Conservation (phyloP, 257 asterid genomes). For the Petunia axillaris region DNA sequence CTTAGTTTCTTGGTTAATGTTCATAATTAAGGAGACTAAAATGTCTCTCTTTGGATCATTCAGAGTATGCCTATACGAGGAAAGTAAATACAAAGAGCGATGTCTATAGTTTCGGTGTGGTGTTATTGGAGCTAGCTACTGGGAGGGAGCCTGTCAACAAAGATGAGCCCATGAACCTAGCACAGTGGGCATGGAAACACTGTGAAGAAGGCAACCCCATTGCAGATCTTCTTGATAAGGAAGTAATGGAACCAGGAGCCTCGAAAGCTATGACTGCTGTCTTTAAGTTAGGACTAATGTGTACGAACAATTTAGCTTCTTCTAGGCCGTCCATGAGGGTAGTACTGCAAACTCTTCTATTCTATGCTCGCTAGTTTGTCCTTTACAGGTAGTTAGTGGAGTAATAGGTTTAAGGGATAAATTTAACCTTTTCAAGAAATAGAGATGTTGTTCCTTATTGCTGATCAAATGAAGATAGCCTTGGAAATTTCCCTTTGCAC, state of each 20-base stretch:
- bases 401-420: too few relatives aligned
- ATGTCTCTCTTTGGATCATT: background rate
- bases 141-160: constrained; percentile 39
- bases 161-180: constrained; percentile 44
- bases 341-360: constrained; percentile 42
- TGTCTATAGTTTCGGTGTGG: constrained; percentile 49
- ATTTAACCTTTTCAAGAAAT: too few relatives aligned
- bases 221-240: constrained; percentile 35
- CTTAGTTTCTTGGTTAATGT: background rate
- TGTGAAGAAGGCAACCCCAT: constrained; percentile 24
- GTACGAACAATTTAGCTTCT: constrained; percentile 39
- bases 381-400: too few relatives aligned
- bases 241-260: constrained; percentile 32
- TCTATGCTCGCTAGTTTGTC: background rate
- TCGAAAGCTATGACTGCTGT: constrained; percentile 38
- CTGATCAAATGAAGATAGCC: background rate
- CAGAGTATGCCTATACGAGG: constrained; percentile 43
- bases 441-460: background rate
- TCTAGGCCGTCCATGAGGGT: constrained; percentile 47
- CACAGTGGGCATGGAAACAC: constrained; percentile 35
- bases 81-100: constrained; percentile 41
- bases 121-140: constrained; percentile 44
- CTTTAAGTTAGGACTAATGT: constrained; percentile 39
- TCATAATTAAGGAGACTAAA: background rate
- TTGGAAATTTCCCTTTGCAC: too few relatives aligned